Conservation (phyloP, 202 grass and related monocot genomes). For the Digitaria exilis region DNA sequence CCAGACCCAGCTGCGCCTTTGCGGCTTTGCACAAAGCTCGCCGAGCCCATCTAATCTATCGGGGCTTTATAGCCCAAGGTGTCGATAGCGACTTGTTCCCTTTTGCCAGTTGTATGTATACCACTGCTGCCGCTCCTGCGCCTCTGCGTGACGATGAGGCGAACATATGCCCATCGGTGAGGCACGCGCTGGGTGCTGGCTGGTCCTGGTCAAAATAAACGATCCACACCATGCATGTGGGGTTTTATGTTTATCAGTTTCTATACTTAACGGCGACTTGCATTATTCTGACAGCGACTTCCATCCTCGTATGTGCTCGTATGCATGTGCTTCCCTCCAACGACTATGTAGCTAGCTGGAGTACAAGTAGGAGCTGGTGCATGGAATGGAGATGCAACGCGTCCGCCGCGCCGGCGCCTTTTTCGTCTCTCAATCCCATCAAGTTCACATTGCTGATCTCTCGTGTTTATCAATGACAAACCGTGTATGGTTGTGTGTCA, state of each 20-base stretch:
- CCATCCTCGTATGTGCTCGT: constrained; percentile 1
- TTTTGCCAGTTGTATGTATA: not conserved
- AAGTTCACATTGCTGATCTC: too few species aligned
- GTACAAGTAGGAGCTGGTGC: too few species aligned
- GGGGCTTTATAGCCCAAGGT: not conserved
- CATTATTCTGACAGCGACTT: constrained; percentile 33
- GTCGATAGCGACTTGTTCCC: not conserved
- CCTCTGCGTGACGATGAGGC: not conserved
- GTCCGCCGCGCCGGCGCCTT: too few species aligned
- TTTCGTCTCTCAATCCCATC: too few species aligned
- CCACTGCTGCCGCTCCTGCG: not conserved
- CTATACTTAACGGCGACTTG: not conserved
- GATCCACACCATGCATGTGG: constrained; percentile 33
- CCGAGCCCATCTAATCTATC: not conserved
- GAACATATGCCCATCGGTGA: not conserved
- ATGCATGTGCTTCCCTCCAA: too few species aligned
- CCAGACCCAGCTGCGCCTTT: not conserved
- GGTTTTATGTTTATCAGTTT: constrained; percentile 13
- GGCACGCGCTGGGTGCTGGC: not conserved
- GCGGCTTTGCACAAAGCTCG: constrained; percentile 7
- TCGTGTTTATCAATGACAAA: too few species aligned
- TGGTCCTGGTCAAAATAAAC: constrained; percentile 26
- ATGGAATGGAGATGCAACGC: too few species aligned
- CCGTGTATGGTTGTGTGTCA: too few species aligned
- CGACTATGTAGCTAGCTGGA: too few species aligned